Evolutionary conservation across 139 green algal species (phyloP).

Genomic region (Diplosphaera chodatii): DNA sequence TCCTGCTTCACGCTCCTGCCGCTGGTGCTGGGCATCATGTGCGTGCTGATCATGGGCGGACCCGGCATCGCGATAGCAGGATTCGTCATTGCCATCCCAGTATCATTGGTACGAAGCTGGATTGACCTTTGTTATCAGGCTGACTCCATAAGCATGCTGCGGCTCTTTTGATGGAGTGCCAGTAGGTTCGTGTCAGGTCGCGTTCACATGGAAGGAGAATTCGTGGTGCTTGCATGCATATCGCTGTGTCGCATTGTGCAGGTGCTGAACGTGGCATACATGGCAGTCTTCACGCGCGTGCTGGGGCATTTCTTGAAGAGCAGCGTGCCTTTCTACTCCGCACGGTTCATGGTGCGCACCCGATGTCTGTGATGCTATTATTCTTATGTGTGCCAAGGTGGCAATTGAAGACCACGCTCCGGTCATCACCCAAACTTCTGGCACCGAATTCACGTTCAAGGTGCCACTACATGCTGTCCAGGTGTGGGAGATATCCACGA

Average conservation of each 20-base stretch:
- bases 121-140: no score
- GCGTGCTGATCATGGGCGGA: background rate
- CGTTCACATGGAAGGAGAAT: no score
- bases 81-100: background rate
- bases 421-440: no score
- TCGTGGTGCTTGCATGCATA: no score
- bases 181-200: no score
- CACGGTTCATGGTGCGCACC: background rate
- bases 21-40: background rate
- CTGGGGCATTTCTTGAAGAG: background rate
- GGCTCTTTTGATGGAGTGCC: background rate
- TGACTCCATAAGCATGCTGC: background rate
- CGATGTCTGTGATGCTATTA: no score
- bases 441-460: no score
- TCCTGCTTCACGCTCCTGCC: background rate
- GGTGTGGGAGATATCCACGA: background rate
- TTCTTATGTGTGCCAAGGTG: no score
- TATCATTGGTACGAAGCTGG: background rate
- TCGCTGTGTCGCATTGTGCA: background rate
- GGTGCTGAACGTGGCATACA: background rate
- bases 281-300: background rate
- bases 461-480: background rate
- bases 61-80: background rate
- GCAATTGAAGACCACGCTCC: no score
- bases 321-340: background rate